Evolutionary conservation across 495 filamentous ascomycete species (phyloP).

Genomic region (Delitschia confertaspora): DNA sequence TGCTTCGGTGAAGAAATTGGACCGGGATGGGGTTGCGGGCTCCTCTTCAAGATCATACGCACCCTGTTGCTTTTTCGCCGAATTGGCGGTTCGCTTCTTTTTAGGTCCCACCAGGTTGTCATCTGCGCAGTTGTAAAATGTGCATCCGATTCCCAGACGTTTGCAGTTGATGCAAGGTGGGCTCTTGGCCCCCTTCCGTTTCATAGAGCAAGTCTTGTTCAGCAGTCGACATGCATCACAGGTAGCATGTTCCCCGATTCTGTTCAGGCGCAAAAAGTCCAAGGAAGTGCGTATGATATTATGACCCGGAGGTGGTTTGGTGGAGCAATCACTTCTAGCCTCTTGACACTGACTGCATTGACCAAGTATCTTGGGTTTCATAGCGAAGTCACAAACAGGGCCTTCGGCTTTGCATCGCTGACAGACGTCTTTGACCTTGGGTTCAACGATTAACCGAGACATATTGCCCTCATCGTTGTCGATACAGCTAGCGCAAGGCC

Average conservation of each 20-base stretch:
- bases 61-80: neutral
- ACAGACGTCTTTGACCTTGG: constrained; percentile 8
- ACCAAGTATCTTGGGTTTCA: neutral
- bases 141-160: constrained; percentile 6
- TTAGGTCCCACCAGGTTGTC: neutral
- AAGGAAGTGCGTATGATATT: neutral
- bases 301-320: neutral
- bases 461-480: constrained; percentile 1
- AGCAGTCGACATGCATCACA: constrained; percentile 13
- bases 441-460: constrained; percentile 7
- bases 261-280: neutral
- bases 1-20: neutral
- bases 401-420: constrained; percentile 1
- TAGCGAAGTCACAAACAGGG: neutral
- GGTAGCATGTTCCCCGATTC: neutral
- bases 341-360: constrained; percentile 20
- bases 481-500: constrained; percentile 12
- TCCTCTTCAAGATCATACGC: neutral
- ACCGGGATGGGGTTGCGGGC: neutral
- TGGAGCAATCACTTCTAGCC: neutral
- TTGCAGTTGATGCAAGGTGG: constrained; percentile 15
- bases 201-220: constrained; percentile 12
- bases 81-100: neutral
- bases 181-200: constrained; percentile 5
- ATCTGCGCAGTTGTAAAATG: constrained; percentile 11